A percentile compares a stretch with the other conserved stretches of the same genome.
phyloP scores from a whole-genome alignment of 306 rosid species.

The Vachellia collinsii region DNA sequence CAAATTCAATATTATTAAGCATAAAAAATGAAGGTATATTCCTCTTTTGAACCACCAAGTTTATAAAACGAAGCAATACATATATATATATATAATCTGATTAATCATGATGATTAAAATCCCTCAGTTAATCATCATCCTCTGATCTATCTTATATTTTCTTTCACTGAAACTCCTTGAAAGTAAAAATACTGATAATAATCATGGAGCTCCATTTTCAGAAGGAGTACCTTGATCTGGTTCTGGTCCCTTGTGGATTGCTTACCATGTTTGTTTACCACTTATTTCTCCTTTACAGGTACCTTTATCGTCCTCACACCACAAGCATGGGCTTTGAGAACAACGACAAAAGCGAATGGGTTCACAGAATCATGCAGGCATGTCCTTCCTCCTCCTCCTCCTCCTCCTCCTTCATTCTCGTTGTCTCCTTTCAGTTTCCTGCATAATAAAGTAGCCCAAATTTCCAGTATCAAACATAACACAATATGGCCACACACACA shows the following conservation, averaged over 20 bases:
- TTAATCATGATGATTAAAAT: not conserved
- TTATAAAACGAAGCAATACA: not conserved
- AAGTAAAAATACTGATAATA: not conserved
- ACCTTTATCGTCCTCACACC: slow-evolving; percentile 60
- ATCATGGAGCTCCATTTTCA: slow-evolving; percentile 26
- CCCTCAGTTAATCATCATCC: slow-evolving; percentile 7
- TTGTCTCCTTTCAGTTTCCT: not conserved
- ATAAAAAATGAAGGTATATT: slow-evolving; percentile 4
- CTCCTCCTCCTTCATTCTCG: not conserved
- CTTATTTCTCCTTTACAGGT: slow-evolving; percentile 64
- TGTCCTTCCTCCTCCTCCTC: not conserved
- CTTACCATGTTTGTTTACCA: slow-evolving; percentile 71
- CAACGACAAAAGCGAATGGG: slow-evolving; percentile 72
- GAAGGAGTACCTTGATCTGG: slow-evolving; percentile 28
- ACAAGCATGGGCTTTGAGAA: slow-evolving; percentile 81
- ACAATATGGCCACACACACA: not conserved
- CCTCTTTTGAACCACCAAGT: not conserved
- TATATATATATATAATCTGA: not conserved
- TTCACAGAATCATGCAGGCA: slow-evolving; percentile 70
- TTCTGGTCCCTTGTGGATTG: slow-evolving; percentile 68
- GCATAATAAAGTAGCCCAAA: not conserved
- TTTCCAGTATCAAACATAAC: not conserved
- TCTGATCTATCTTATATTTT: not conserved
- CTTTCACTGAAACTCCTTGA: slow-evolving; percentile 1
- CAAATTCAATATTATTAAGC: slow-evolving; percentile 5